Base-by-base conservation (phyloP, 2,329 filamentous ascomycete genomes). In the Zasmidium cellare region DNA sequence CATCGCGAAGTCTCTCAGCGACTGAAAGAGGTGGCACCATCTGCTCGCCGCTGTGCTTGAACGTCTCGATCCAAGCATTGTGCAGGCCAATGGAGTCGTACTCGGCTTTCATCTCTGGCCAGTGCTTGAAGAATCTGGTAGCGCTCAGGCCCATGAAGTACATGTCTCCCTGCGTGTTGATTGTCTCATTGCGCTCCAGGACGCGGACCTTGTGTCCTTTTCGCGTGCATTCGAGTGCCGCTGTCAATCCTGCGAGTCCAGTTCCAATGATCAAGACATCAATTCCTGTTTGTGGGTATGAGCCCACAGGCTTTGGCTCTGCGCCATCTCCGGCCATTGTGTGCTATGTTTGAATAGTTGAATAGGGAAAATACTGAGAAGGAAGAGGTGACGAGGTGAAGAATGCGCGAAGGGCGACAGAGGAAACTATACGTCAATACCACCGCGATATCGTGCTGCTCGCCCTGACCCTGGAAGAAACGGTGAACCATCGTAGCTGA, bases 81-180 rank as follows among this genome's bases (percentile, higher is more conserved):
- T 58, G 57, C 11, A 60, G 46, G 14, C 57, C 55, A 14, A 57
- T 60, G 7, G 60, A 60, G 35, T 62, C 57, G 38, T 59, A 61
- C 53, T 59, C 57, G 19, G 75, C 71, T 44, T 74, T 72, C 67
- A 85, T 74, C 53, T 82, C 79, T 9, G 81, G 80, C 80, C 81
- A 83, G 59, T 83, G 79, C 68, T 79, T 80, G 67, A 84, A 77
- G 71, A 83, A 83, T 38, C 75, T 76, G 46, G 80, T 84, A 20
- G 81, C 81, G 48, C 79, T 82, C 20, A 84, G 75, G 9, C 82
- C 80, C 79, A 85, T 84, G 68, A 84, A 84, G 71, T 82, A 84
- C 80, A 84, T 84, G 69, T 85, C 82, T 53, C 82, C 82, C 80
- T 65, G 14, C 72, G 64, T 20, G 77, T 76, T 67, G 50, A 58